Conservation (phyloP, 2,329 filamentous ascomycete genomes). For the Colletotrichum zoysiae region DNA sequence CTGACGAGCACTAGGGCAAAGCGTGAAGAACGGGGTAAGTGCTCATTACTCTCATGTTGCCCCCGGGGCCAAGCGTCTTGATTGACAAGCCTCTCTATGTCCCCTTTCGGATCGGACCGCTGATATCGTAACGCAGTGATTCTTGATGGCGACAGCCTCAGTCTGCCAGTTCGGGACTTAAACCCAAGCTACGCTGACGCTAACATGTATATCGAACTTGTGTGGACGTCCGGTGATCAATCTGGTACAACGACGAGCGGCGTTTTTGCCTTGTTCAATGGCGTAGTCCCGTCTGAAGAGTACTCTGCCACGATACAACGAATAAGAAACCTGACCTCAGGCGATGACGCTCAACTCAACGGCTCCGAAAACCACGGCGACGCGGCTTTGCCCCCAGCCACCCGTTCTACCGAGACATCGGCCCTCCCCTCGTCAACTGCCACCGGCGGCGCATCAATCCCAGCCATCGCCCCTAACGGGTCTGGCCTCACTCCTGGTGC, state of each 20-base stretch:
- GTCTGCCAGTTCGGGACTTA: not conserved
- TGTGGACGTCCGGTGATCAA: not conserved
- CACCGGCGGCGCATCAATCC: not conserved
- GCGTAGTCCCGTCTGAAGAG: not conserved
- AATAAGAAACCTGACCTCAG: not conserved
- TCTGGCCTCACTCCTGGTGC: slow-evolving; percentile 56
- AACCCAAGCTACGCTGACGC: not conserved
- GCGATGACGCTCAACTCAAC: not conserved
- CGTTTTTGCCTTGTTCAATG: slow-evolving; percentile 19
- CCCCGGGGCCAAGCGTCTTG: not conserved
- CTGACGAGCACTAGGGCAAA: not conserved
- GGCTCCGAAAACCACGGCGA: not conserved
- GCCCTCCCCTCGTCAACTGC: not conserved
- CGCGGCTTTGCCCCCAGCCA: not conserved
- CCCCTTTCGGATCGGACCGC: not conserved
- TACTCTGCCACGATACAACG: not conserved
- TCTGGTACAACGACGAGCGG: slow-evolving; percentile 23
- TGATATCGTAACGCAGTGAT: not conserved
- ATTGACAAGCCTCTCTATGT: not conserved
- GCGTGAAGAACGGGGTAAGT: not conserved
- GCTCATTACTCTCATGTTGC: not conserved
- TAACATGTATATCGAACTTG: slow-evolving; percentile 17
- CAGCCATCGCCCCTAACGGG: not conserved
- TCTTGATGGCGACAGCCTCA: not conserved
- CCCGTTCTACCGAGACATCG: not conserved